These are phyloP conservation scores for Arabidopsis thaliana DNA, from an alignment of 345 rosid genomes.

Conservation along the genomic window DNA sequence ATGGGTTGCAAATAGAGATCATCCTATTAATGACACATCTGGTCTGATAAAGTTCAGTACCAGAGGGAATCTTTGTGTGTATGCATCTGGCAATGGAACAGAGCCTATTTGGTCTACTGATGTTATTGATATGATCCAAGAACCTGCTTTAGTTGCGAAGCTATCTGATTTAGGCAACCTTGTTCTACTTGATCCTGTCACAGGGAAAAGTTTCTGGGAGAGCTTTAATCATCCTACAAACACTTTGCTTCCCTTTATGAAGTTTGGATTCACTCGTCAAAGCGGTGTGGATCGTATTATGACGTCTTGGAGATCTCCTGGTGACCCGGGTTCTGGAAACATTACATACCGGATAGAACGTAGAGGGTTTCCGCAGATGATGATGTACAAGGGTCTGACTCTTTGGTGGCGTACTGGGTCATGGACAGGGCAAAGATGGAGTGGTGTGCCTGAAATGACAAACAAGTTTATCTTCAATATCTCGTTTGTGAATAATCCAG, in stretches of 20 bases:
- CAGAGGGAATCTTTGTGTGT: constrained; percentile 54
- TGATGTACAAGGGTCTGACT: constrained; percentile 48
- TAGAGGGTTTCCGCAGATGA: constrained; percentile 56
- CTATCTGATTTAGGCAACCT: constrained; percentile 72
- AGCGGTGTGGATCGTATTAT: constrained; percentile 47
- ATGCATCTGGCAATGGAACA: constrained; percentile 35
- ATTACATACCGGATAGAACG: constrained; percentile 50
- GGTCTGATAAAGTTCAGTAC: constrained; percentile 52
- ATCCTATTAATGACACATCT: constrained; percentile 53
- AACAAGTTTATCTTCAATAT: constrained; percentile 43
- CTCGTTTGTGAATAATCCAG: constrained; percentile 35
- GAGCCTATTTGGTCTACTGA: constrained; percentile 61
- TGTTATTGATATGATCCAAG: constrained; percentile 29
- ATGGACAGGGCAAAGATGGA: constrained; percentile 72
- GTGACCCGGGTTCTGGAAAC: constrained; percentile 61
- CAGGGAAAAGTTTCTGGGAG: constrained; percentile 56
- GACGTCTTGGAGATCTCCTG: constrained; percentile 58
- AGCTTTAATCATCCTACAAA: constrained; percentile 75
- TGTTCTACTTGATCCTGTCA: constrained; percentile 48
- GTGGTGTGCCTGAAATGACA: constrained; percentile 70
- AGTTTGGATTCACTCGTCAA: constrained; percentile 55
- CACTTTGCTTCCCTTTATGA: constrained; percentile 68
- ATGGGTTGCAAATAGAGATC: constrained; percentile 83
- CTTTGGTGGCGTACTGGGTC: constrained; percentile 61
- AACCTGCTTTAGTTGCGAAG: constrained; percentile 49